A percentile compares a stretch with the other conserved stretches of the same genome.
Conservation (phyloP, 108 stramenopile species). For the Nitzschia sp. region DNA sequence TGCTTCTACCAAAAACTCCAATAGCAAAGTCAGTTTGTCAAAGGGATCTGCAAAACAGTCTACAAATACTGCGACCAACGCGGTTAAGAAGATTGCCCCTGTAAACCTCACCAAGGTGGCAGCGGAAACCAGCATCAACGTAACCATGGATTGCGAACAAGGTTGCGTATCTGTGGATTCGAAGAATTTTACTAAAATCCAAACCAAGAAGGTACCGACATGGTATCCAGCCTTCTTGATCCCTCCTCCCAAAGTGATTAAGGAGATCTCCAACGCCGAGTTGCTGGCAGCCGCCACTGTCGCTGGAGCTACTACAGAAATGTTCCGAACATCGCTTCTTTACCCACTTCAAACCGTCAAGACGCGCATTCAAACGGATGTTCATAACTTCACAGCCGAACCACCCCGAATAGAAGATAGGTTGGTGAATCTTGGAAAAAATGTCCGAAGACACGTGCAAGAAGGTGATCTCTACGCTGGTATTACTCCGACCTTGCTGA, state of each 20-base stretch:
- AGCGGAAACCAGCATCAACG: slow-evolving; percentile 46
- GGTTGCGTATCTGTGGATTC: slow-evolving; percentile 40
- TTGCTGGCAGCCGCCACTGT: slow-evolving; percentile 63
- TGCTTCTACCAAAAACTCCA: not conserved
- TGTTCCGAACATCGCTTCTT: slow-evolving; percentile 60
- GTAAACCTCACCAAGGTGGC: slow-evolving; percentile 50
- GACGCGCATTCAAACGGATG: slow-evolving; percentile 65
- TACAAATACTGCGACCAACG: too few species aligned
- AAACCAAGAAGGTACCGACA: slow-evolving; percentile 30
- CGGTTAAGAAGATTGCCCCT: slow-evolving; percentile 19
- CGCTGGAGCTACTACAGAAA: slow-evolving; percentile 73
- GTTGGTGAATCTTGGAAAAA: slow-evolving; percentile 38
- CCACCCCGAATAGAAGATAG: slow-evolving; percentile 26
- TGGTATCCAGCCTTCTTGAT: slow-evolving; percentile 40
- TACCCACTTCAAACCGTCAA: slow-evolving; percentile 82
- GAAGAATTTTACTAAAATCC: slow-evolving; percentile 40
- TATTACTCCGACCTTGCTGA: slow-evolving; percentile 61
- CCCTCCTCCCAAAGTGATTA: slow-evolving; percentile 52
- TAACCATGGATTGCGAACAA: slow-evolving; percentile 30
- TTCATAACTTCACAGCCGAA: slow-evolving; percentile 10
- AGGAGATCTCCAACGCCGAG: slow-evolving; percentile 67
- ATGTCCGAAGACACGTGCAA: slow-evolving; percentile 44
- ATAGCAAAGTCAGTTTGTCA: too few species aligned
- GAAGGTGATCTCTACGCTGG: slow-evolving; percentile 79
- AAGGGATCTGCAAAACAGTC: too few species aligned